Evolutionary conservation across 2,329 filamentous ascomycete genomes (phyloP), one percentile per base, ranked within the genome.

Genomic region (Trichoderma harzianum): DNA sequence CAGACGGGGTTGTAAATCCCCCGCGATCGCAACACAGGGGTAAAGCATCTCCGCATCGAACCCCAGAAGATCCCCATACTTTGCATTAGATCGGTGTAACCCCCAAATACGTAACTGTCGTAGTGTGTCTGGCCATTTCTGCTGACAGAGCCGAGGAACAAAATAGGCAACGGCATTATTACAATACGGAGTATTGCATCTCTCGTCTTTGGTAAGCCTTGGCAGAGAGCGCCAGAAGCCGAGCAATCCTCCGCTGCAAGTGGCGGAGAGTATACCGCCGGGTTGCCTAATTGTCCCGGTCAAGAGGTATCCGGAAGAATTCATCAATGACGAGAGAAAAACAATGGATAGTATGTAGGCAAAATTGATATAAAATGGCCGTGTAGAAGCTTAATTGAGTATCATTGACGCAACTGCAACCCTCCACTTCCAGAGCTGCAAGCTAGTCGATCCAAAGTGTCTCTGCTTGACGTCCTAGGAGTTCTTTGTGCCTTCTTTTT

Each of bases 11-110:
- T 26, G 64, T 53, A 16, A 32, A 51, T 69, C 53, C 55, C 66
- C 66, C 36, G 55, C 39, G 57, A 51, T 69, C 26, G 36, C 36
- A 47, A 34, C n/a, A 26, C 53, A 47, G 53, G 66, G 66, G 55
- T 57, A 30, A 18, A 30, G 11, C 36, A 34, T 61, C 66, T 61
- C 66, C 66, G 55, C 66, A 69, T 69, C 21, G n/a, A 58, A 61
- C 55, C 66, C 66, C 55, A 69, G 26, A 28, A 30, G 14, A 18
- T 61, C 55, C 55, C 66, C 66, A 51, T 69, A 51, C 14, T 43
- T 30, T 60, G 66, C 55, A 69, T 69, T 61, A 61, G 66, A 69
- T 69, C 66, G 55, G 36, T 69, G 66, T n/a, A 60, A 69, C 55
- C 36, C 36, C 26, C 36, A 47, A 60, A 10, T 32, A 47, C 34